phyloP scores from a whole-genome alignment of 441 rosid species.

The Monsonia emarginata region DNA sequence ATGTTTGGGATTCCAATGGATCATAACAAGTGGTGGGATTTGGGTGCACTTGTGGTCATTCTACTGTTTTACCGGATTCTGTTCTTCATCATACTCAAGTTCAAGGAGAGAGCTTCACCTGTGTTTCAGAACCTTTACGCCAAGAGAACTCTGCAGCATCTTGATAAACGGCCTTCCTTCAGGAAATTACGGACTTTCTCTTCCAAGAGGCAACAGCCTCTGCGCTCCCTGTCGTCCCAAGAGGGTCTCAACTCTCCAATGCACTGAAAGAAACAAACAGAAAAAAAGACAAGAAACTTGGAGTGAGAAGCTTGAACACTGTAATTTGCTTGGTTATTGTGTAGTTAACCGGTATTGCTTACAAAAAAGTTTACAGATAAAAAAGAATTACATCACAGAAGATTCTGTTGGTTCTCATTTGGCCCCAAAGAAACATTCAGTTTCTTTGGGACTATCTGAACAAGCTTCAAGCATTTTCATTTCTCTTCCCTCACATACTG shows the following conservation, averaged over 20 bases:
- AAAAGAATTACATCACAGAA: too few relatives aligned
- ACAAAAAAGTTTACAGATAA: background rate
- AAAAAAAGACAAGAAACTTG: background rate
- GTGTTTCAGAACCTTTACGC: constrained; percentile 40
- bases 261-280: constrained; percentile 21
- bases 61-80: constrained; percentile 55
- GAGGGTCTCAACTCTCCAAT: constrained; percentile 74
- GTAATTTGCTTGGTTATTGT: constrained; percentile 1
- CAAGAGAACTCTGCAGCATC: constrained; percentile 42
- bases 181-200: constrained; percentile 39
- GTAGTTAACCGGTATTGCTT: constrained; percentile 10
- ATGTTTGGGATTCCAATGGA: constrained; percentile 46
- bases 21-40: constrained; percentile 91
- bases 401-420: too few relatives aligned
- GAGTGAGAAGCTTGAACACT: too few relatives aligned
- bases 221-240: constrained; percentile 53
- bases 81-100: constrained; percentile 66
- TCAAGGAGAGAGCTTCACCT: constrained; percentile 70
- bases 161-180: constrained; percentile 68
- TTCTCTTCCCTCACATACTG: too few relatives aligned
- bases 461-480: too few relatives aligned
- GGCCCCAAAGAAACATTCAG: too few relatives aligned
- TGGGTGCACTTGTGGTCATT: constrained; percentile 46
- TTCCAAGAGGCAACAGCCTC: constrained; percentile 50
- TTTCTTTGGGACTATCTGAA: too few relatives aligned